These are phyloP conservation scores for Cercospora nicotianae DNA, from an alignment of 2,329 filamentous ascomycete genomes.

Conservation along the genomic window DNA sequence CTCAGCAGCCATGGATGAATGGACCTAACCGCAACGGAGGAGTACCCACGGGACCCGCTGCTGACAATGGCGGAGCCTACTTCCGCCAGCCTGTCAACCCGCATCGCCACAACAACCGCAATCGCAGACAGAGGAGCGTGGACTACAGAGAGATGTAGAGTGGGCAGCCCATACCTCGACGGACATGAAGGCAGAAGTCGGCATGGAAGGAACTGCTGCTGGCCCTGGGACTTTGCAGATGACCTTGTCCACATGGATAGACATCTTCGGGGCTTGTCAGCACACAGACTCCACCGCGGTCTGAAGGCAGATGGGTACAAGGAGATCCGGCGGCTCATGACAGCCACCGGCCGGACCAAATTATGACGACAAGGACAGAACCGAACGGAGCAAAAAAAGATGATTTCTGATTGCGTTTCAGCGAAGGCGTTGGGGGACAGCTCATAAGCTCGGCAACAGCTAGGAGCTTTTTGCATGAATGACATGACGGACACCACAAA, in stretches of 20 bases:
- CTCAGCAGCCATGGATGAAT: slow-evolving; percentile 38
- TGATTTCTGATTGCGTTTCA: neutral
- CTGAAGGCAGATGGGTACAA: neutral
- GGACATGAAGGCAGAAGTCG: neutral
- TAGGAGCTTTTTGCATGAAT: neutral
- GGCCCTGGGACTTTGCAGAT: too few relatives aligned
- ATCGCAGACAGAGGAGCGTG: slow-evolving; percentile 76
- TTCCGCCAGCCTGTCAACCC: slow-evolving; percentile 95
- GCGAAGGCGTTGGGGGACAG: neutral
- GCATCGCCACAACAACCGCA: slow-evolving; percentile 80
- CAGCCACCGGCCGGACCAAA: neutral
- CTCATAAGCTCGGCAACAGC: neutral
- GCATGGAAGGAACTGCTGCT: too few relatives aligned
- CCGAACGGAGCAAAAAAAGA: neutral
- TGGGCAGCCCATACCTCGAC: neutral
- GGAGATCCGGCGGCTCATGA: neutral
- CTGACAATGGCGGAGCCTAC: slow-evolving; percentile 78
- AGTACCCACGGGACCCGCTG: slow-evolving; percentile 47
- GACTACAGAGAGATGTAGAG: slow-evolving; percentile 79
- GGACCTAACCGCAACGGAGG: slow-evolving; percentile 68
- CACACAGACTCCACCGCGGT: neutral
- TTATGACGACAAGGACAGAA: neutral
- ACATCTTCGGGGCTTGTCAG: neutral
- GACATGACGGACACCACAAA: neutral
- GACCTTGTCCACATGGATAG: neutral